These are phyloP conservation scores for Alternaria conjuncta DNA, from an alignment of 2,329 filamentous ascomycete species.

Conservation along the genomic window DNA sequence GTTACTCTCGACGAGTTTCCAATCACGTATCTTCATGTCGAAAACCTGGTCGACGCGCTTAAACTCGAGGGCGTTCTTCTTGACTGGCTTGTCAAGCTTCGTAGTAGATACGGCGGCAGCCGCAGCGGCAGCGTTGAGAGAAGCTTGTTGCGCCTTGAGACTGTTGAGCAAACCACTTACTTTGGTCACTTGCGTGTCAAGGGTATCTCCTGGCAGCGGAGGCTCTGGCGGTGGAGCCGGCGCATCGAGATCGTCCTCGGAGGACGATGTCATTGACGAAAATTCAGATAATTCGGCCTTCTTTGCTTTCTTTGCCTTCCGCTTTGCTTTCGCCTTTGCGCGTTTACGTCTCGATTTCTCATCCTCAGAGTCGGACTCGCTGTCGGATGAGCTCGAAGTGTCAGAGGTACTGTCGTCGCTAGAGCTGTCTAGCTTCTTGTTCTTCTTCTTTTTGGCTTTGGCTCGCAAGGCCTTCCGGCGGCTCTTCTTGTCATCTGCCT, in stretches of 20 bases:
- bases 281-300: constrained; percentile 10
- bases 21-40: constrained; percentile 58
- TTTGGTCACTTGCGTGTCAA: constrained; percentile 23
- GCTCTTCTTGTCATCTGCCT: constrained; percentile 15
- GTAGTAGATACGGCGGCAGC: constrained; percentile 15
- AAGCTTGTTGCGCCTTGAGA: constrained; percentile 24
- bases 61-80: constrained; percentile 62
- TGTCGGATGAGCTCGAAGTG: constrained; percentile 19
- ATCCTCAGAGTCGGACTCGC: constrained; percentile 23
- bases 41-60: constrained; percentile 71
- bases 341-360: constrained; percentile 24
- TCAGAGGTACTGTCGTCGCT: constrained; percentile 24
- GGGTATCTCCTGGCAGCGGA: constrained; percentile 6
- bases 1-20: constrained; percentile 71
- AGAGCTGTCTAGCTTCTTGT: constrained; percentile 28
- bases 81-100: constrained; percentile 29
- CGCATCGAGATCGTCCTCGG: constrained; percentile 13
- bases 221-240: constrained; percentile 2
- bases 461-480: constrained; percentile 22
- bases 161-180: constrained; percentile 16
- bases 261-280: constrained; percentile 14
- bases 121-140: constrained; percentile 9
- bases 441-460: constrained; percentile 32
- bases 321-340: constrained; percentile 26
- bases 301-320: constrained; percentile 22